Base-by-base conservation (phyloP, 306 rosid genomes). In the Quillaja saponaria region DNA sequence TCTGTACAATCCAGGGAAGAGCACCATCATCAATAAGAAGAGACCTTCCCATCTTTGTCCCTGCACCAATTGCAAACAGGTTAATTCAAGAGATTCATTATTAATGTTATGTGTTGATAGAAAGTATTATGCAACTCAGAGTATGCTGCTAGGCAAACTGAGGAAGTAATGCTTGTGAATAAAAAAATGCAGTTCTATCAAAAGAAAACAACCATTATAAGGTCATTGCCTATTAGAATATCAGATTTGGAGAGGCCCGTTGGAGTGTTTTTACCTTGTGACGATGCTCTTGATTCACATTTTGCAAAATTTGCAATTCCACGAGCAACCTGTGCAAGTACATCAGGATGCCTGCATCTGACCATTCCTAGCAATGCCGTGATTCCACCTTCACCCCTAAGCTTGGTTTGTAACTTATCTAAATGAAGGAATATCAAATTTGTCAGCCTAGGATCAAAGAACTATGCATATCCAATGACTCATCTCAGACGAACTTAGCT, bases 291-390 rank as follows among this genome's bases (percentile, higher is more conserved):
- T 34, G 97, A 94, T 70, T 94, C 99, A 28, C 99, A 94, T 76
- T 94, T 94, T 0, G 99, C 97, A 10, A 81, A 94, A 75, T 94
- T 90, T 1, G 99, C 99, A 66, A 94, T 87, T 76, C 99, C 99
- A 39, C 99, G 95, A 61, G 99, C 97, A 76, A 89, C 95, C 78
- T 94, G 99, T 18, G 99, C 99, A 63, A 89, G 96, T 47, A 94
- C 99, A 75, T 94, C 99, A 42, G 96, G 91, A 82, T 94, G 99
- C 45, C 79, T 84, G 73, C 96, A 83, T 78, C 97, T 81, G 77
- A 94, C 87, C 99, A 94, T 94, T 71, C 99, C 96, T 44, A 94
- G 78, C 73, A 94, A 79, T 49, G 97, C 96, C 71, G 81, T 80
- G 41, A 94, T 90, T 35, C 99, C 97, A 35, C 96, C 97, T 83